These are phyloP conservation scores for Linderina pennispora DNA, from an alignment of 192 early-diverging fungal genomes.

Conservation along the genomic window DNA sequence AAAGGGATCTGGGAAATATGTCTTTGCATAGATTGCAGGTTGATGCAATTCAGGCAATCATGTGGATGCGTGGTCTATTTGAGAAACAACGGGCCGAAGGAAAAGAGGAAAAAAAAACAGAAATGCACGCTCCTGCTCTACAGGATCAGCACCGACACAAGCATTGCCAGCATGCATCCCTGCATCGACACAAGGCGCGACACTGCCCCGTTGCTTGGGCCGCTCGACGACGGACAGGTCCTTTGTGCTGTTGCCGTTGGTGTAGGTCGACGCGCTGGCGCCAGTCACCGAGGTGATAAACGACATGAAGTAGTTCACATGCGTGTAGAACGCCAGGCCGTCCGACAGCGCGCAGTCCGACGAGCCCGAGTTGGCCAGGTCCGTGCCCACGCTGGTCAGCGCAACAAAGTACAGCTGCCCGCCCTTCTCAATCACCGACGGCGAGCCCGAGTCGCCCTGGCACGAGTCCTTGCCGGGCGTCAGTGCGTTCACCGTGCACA, in stretches of 20 bases:
- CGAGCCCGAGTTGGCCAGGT: conserved; percentile 15
- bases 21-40: too few relatives aligned
- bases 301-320: conserved; percentile 25
- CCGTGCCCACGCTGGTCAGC: conserved; percentile 32
- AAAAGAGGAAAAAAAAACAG: neutral
- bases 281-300: conserved; percentile 23
- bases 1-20: too few relatives aligned
- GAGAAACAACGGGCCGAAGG: too few relatives aligned
- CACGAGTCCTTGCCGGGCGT: conserved; percentile 45
- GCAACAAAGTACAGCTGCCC: conserved; percentile 14
- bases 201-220: too few relatives aligned
- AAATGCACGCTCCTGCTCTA: neutral
- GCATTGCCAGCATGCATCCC: too few relatives aligned
- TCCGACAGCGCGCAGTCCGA: conserved; percentile 22
- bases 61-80: too few relatives aligned
- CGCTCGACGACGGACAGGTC: too few relatives aligned
- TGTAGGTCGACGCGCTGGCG: neutral
- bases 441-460: conserved; percentile 43
- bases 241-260: neutral
- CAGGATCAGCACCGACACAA: neutral
- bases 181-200: too few relatives aligned
- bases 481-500: conserved; percentile 34
- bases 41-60: too few relatives aligned
- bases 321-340: conserved; percentile 42
- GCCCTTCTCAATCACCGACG: conserved; percentile 10